Base-by-base conservation (phyloP, 2,329 filamentous ascomycete genomes). In the Claviceps paspali region DNA sequence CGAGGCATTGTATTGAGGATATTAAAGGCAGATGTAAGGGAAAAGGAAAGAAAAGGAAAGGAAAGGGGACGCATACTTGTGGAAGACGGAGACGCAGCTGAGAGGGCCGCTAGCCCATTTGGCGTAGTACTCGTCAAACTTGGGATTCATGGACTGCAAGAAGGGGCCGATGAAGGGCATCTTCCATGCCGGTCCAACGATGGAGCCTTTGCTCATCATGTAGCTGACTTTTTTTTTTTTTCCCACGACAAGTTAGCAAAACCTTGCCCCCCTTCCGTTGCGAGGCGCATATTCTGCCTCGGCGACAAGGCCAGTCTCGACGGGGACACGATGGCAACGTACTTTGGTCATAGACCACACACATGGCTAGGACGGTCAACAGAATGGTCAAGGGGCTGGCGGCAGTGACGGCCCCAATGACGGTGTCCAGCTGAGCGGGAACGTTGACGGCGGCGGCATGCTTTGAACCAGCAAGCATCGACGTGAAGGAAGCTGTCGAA, bases 1-100 rank as follows among this genome's bases (percentile, higher is more conserved):
- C n/a, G n/a, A 22, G 12, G 6, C 8, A 23, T 33, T 15, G 30
- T 12, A 11, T 18, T 5, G 15, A 29, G 28, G 10, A 19, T n/a
- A n/a, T n/a, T n/a, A n/a, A n/a, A n/a, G n/a, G n/a, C n/a, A n/a
- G n/a, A n/a, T n/a, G n/a, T n/a, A n/a, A n/a, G n/a, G n/a, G n/a
- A n/a, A n/a, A n/a, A n/a, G n/a, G n/a, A 5, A 26, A 10, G 29
- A 19, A 21, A 12, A 22, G 21, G 21, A 5, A 8, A 22, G 21
- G 21, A 6, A 17, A 19, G 8, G 17, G 11, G 12, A 21, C 5
- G 15, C 76, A 49, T 73, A 93, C 85, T 96, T 98, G 76, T 98
- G 91, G 67, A 98, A 98, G 52, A 98, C 86, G 2, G 87, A 95
- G 43, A 98, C 91, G 55, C 91, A 98, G 68, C 87, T 95, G 49